These are phyloP conservation scores for Nemania serpens DNA, from an alignment of 2,329 filamentous ascomycete genomes.

Conservation along the genomic window DNA sequence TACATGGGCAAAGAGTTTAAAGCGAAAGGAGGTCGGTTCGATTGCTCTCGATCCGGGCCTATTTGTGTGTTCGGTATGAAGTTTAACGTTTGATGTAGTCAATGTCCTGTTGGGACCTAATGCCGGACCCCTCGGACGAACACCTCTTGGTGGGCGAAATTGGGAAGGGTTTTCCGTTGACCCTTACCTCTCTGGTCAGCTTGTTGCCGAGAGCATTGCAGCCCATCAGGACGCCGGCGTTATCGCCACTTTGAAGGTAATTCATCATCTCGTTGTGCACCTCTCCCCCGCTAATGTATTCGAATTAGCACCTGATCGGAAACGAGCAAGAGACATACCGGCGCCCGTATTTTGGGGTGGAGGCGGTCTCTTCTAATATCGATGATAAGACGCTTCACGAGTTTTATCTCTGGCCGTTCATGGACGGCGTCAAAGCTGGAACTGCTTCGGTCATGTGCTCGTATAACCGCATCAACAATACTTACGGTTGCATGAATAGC, in stretches of 20 bases:
- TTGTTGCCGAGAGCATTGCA: slow-evolving; percentile 72
- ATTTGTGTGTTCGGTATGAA: background rate
- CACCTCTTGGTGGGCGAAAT: slow-evolving; percentile 69
- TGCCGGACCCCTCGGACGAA: slow-evolving; percentile 71
- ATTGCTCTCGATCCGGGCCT: background rate
- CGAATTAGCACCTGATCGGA: slow-evolving; percentile 57
- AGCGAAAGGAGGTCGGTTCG: slow-evolving; percentile 50
- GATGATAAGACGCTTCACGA: slow-evolving; percentile 70
- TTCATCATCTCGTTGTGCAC: background rate
- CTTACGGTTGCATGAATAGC: slow-evolving; percentile 75
- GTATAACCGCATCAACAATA: slow-evolving; percentile 74
- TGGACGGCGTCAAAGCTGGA: slow-evolving; percentile 62
- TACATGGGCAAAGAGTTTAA: slow-evolving; percentile 63
- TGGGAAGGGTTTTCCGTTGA: slow-evolving; percentile 70
- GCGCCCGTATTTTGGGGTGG: slow-evolving; percentile 49
- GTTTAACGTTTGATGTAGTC: slow-evolving; percentile 34
- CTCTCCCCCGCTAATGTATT: slow-evolving; percentile 18
- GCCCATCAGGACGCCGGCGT: slow-evolving; percentile 80
- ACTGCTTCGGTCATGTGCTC: slow-evolving; percentile 67
- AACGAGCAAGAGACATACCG: slow-evolving; percentile 65
- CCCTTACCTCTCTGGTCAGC: slow-evolving; percentile 71
- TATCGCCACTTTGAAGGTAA: slow-evolving; percentile 72
- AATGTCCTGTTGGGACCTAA: slow-evolving; percentile 69
- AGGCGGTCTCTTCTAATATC: slow-evolving; percentile 64
- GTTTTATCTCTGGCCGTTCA: slow-evolving; percentile 69